A percentile compares a stretch with the other conserved stretches of the same genome.
These are phyloP conservation scores for Syncephalastrum monosporum DNA, from an alignment of 371 early-diverging fungal species.

Conservation along the genomic window DNA sequence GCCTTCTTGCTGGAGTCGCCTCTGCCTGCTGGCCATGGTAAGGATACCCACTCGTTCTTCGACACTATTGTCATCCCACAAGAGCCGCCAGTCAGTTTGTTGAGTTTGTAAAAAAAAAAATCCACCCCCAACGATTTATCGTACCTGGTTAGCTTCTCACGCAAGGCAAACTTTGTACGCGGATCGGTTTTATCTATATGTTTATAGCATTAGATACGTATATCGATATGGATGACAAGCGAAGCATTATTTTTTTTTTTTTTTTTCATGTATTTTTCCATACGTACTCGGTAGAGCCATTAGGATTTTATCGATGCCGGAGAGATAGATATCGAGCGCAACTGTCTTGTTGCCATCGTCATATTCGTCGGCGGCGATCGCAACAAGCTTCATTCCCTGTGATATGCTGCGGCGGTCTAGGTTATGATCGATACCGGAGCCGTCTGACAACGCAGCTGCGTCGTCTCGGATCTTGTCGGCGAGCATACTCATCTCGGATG, in stretches of 20 bases:
- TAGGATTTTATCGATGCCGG: slow-evolving; percentile 50
- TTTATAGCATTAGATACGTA: background rate
- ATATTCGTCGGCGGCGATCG: slow-evolving; percentile 56
- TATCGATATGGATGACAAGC: background rate
- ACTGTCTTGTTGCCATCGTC: slow-evolving; percentile 49
- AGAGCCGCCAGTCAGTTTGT: background rate
- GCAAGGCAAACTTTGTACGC: slow-evolving; percentile 21
- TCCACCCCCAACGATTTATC: background rate
- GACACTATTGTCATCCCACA: slow-evolving; percentile 18
- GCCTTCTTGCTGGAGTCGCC: slow-evolving; percentile 9
- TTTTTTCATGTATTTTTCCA: background rate
- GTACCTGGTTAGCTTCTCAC: slow-evolving; percentile 25
- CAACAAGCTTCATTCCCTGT: slow-evolving; percentile 52
- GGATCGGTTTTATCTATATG: slow-evolving; percentile 29
- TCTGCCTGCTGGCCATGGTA: slow-evolving; percentile 23
- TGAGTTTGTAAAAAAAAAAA: too few species aligned
- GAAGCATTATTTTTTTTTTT: background rate
- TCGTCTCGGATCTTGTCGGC: slow-evolving; percentile 39
- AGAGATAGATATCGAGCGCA: slow-evolving; percentile 53
- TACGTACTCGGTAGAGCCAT: slow-evolving; percentile 57
- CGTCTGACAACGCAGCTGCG: slow-evolving; percentile 10
- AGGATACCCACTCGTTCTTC: slow-evolving; percentile 45
- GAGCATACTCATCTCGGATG: slow-evolving; percentile 35
- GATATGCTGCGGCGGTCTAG: slow-evolving; percentile 21
- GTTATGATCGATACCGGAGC: background rate